A percentile compares a stretch with the other conserved stretches of the same genome.
Evolutionary conservation across 345 rosid species (phyloP).

Genomic region (Eucalyptus lansdowneana): DNA sequence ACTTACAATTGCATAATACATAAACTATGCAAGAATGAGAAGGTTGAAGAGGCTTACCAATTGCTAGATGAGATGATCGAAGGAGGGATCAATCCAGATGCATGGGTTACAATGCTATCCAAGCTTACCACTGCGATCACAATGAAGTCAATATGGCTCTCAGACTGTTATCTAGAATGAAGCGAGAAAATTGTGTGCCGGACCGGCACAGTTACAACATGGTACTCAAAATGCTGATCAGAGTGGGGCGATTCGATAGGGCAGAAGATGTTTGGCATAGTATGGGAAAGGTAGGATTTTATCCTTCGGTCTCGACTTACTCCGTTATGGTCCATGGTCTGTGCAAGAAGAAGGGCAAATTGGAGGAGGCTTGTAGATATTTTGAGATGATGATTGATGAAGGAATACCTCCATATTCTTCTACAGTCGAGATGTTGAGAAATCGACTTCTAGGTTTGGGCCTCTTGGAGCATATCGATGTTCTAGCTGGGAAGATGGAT

Average conservation of each 20-base stretch:
- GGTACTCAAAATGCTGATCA: constrained; percentile 57
- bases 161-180: constrained; percentile 56
- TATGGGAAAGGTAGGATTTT: constrained; percentile 50
- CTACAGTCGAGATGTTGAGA: constrained; percentile 70
- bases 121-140: constrained; percentile 73
- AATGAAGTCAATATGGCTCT: constrained; percentile 61
- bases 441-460: constrained; percentile 48
- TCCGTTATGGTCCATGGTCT: constrained; percentile 77
- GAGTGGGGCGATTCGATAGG: constrained; percentile 70
- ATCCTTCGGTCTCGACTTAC: constrained; percentile 70
- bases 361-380: constrained; percentile 74
- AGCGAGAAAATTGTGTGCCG: constrained; percentile 28
- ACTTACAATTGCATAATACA: constrained; percentile 71
- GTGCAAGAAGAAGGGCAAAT: constrained; percentile 62
- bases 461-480: constrained; percentile 43
- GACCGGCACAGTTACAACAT: constrained; percentile 76
- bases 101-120: constrained; percentile 74
- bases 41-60: constrained; percentile 59
- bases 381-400: constrained; percentile 94
- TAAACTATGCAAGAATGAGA: constrained; percentile 55
- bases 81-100: constrained; percentile 41
- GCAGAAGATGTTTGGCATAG: constrained; percentile 65
- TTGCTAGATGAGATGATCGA: constrained; percentile 59
- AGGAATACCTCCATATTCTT: constrained; percentile 70
- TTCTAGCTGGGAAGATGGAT: constrained; percentile 70